Percentiles rank a stretch among this genome's conserved stretches.
Evolutionary conservation across 176 grass and related monocot species (phyloP).

Genomic region (Carex kokanica): DNA sequence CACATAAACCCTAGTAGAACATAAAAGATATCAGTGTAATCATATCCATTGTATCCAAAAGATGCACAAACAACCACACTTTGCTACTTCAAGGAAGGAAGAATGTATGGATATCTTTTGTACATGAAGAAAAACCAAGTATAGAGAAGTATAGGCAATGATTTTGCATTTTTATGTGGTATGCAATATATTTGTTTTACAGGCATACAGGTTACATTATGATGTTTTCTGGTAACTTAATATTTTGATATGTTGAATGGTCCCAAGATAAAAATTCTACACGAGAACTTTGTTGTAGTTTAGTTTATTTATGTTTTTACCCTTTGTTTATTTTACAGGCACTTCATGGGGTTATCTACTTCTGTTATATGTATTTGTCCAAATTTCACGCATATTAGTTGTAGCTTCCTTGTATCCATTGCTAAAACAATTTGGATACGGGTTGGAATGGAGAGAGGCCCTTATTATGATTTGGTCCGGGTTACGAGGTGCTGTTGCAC

Average conservation of each 20-base stretch:
- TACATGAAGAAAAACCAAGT: background rate
- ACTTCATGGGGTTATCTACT: constrained; percentile 84
- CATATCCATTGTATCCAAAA: background rate
- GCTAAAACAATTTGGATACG: constrained; percentile 76
- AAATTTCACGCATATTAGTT: constrained; percentile 63
- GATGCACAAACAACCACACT: background rate
- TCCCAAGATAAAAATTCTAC: background rate
- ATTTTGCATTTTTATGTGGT: background rate
- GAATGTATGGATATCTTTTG: background rate
- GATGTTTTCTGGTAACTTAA: background rate
- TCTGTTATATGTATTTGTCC: constrained; percentile 80
- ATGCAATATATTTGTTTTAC: background rate
- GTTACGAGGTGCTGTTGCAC: constrained; percentile 77
- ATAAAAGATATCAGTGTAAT: too few species aligned
- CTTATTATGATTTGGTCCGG: constrained; percentile 85
- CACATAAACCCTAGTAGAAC: background rate
- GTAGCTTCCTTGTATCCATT: constrained; percentile 70
- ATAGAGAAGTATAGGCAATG: background rate
- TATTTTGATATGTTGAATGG: background rate
- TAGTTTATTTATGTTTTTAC: constrained; percentile 13
- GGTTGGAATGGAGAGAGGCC: constrained; percentile 72
- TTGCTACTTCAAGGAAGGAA: background rate
- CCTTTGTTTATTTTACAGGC: constrained; percentile 47
- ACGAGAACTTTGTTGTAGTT: background rate
- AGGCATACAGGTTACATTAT: background rate